Conservation (phyloP, 108 stramenopile species). For the Nitzschia sp. region DNA sequence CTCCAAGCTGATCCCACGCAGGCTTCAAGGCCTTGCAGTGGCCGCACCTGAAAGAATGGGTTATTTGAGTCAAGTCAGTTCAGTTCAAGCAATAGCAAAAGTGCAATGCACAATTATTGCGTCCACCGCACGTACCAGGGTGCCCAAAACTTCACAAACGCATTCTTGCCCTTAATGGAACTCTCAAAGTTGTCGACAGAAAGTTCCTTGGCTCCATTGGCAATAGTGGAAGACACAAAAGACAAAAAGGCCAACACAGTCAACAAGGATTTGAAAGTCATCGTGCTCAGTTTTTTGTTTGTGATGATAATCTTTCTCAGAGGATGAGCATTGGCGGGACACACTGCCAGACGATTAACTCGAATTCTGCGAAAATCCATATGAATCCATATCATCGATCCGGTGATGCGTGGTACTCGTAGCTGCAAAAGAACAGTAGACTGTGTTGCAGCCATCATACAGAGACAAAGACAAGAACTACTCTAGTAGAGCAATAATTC, state of each 20-base stretch:
- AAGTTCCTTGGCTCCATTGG: conserved; percentile 32
- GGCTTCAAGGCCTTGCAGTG: conserved; percentile 74
- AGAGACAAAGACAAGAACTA: too few species aligned
- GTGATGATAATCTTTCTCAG: too few species aligned
- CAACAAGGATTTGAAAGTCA: background rate
- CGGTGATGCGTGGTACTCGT: too few species aligned
- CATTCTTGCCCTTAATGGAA: conserved; percentile 39
- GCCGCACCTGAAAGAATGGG: conserved; percentile 40
- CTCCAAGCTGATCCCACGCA: conserved; percentile 67
- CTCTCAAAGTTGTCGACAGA: conserved; percentile 34
- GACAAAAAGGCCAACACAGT: conserved; percentile 7
- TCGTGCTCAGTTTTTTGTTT: too few species aligned
- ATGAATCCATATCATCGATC: too few species aligned
- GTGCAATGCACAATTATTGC: background rate
- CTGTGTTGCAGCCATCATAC: too few species aligned
- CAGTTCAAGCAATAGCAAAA: background rate
- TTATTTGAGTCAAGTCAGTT: background rate
- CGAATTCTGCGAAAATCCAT: too few species aligned
- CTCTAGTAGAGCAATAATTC: too few species aligned
- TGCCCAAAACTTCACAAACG: conserved; percentile 49
- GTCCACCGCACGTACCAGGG: conserved; percentile 40
- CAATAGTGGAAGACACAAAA: conserved; percentile 11
- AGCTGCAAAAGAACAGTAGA: too few species aligned
- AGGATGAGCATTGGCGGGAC: too few species aligned
- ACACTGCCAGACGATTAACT: too few species aligned